Evolutionary conservation across 495 filamentous ascomycete genomes (phyloP).

Genomic region (Apodospora peruviana): DNA sequence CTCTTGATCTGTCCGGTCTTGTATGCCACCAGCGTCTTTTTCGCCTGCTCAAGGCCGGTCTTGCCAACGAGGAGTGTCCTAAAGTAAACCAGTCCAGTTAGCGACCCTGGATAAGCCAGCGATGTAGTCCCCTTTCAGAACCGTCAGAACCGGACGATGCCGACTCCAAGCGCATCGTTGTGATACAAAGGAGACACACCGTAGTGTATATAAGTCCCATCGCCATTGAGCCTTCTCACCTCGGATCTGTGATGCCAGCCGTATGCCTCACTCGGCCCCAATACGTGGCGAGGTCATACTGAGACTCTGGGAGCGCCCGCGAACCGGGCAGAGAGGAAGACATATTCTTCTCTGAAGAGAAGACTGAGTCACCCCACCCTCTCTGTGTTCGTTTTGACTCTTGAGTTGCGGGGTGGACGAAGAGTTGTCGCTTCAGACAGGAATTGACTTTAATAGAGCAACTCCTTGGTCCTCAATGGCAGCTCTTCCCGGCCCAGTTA

Average conservation of each 20-base stretch:
- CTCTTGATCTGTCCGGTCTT: conserved; percentile 67
- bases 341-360: conserved; percentile 64
- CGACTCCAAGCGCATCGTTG: no score
- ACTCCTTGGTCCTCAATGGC: no score
- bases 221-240: no score
- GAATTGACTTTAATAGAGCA: no score
- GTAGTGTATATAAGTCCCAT: conserved; percentile 5
- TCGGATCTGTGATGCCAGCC: conserved; percentile 86
- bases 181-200: conserved; percentile 3
- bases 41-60: conserved; percentile 75
- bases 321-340: conserved; percentile 83
- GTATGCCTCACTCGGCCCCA: conserved; percentile 92
- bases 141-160: no score
- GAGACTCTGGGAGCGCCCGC: conserved; percentile 80
- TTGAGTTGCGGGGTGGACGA: background rate
- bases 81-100: no score
- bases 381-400: no score
- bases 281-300: conserved; percentile 88
- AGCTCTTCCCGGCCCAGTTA: background rate
- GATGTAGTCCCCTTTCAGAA: no score
- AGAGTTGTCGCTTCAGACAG: no score
- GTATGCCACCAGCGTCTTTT: conserved; percentile 68
- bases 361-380: no score
- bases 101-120: no score
- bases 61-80: conserved; percentile 78